Conservation (phyloP, 106 monocot species). For the Gastrodia elata region DNA sequence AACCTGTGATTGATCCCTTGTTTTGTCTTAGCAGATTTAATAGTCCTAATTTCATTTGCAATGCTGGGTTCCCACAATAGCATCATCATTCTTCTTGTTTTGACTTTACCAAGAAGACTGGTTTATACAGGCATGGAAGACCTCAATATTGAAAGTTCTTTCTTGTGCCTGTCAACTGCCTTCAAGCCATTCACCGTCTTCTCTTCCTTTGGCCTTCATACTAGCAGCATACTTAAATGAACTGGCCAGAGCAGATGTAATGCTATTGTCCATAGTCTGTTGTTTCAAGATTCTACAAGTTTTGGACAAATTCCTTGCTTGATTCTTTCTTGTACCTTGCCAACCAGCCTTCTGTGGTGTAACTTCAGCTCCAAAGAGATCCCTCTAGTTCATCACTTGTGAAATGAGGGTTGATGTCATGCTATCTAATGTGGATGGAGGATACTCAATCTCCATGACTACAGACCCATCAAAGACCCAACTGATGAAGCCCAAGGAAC, state of each 20-base stretch:
- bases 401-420: background rate
- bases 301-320: background rate
- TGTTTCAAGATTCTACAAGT: background rate
- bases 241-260: background rate
- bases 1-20: constrained; percentile 5
- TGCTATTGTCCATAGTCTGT: background rate
- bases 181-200: constrained; percentile 5
- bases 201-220: constrained; percentile 9
- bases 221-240: background rate
- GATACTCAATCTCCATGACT: background rate
- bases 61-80: background rate
- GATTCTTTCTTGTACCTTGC: background rate
- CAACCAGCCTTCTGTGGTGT: background rate
- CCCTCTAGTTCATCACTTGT: background rate
- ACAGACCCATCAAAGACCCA: constrained; percentile 12
- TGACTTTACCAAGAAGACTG: background rate
- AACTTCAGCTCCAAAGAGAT: background rate
- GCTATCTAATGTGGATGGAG: background rate
- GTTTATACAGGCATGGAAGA: background rate
- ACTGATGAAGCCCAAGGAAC: constrained; percentile 3
- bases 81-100: constrained; percentile 14
- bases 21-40: background rate
- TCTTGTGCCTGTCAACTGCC: constrained; percentile 9
- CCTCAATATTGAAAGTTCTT: constrained; percentile 4
- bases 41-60: constrained; percentile 6